Evolutionary conservation across 1,139 yeast species (phyloP).

Genomic region (Nematodospora anomalae): DNA sequence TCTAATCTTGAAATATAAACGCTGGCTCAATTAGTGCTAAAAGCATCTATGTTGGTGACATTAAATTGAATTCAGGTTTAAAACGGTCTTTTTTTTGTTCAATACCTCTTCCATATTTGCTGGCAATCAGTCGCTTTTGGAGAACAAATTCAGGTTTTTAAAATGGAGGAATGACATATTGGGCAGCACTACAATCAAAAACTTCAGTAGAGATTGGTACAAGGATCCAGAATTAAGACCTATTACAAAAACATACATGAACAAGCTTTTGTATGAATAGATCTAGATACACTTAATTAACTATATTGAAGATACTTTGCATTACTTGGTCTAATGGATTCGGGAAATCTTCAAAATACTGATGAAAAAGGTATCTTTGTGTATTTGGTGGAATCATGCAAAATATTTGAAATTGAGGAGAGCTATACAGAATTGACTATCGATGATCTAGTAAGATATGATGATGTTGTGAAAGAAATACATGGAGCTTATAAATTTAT

Average conservation of each 20-base stretch:
- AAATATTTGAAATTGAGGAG: constrained; percentile 39
- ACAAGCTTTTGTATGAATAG: too few relatives aligned
- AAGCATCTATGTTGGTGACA: constrained; percentile 63
- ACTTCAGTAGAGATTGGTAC: constrained; percentile 44
- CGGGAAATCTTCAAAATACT: constrained; percentile 58
- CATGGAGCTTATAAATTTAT: constrained; percentile 21
- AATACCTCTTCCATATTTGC: constrained; percentile 40
- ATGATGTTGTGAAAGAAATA: constrained; percentile 14
- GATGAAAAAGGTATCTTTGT: constrained; percentile 69
- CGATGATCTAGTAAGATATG: too few relatives aligned
- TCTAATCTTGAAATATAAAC: constrained; percentile 52
- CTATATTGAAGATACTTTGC: constrained; percentile 40
- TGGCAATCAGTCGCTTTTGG: constrained; percentile 33
- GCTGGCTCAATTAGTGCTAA: constrained; percentile 61
- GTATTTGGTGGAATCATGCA: constrained; percentile 67
- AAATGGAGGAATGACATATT: constrained; percentile 34
- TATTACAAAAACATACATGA: constrained; percentile 22
- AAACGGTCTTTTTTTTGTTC: constrained; percentile 62
- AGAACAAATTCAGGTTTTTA: constrained; percentile 34
- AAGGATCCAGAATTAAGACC: constrained; percentile 29
- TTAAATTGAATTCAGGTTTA: constrained; percentile 62
- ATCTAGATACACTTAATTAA: constrained; percentile 30
- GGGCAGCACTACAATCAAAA: constrained; percentile 24
- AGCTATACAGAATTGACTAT: constrained; percentile 4
- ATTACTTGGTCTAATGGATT: constrained; percentile 58